Conservation (phyloP, 2,329 filamentous ascomycete species). For the Xylariaceae sp. region DNA sequence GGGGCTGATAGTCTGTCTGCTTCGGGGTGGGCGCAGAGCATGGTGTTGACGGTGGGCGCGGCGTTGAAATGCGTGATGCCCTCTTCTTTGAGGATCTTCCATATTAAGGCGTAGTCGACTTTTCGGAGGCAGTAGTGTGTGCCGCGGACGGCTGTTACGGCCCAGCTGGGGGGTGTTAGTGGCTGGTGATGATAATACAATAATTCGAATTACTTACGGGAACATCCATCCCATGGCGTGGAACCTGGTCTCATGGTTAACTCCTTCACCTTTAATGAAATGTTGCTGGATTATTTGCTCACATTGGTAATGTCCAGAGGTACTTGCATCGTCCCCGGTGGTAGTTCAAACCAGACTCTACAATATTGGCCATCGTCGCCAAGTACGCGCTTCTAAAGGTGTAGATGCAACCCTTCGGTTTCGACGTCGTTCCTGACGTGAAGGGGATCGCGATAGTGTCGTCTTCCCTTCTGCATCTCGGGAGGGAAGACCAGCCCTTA, state of each 20-base stretch:
- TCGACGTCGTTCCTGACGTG: conserved; percentile 86
- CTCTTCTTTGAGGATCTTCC: conserved; percentile 80
- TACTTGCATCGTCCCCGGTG: conserved; percentile 68
- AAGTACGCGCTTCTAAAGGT: conserved; percentile 86
- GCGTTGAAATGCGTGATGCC: conserved; percentile 92
- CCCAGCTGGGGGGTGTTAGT: conserved; percentile 50
- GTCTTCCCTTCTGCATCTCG: conserved; percentile 69
- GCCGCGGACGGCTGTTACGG: conserved; percentile 87
- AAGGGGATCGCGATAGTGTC: conserved; percentile 82
- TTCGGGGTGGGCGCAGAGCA: conserved; percentile 75
- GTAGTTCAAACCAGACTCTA: conserved; percentile 80
- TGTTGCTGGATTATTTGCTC: conserved; percentile 38
- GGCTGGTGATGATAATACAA: neutral
- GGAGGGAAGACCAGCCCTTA: conserved; percentile 71
- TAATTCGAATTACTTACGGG: conserved; percentile 40
- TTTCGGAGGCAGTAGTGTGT: conserved; percentile 92
- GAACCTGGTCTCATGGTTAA: conserved; percentile 40
- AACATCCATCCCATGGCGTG: conserved; percentile 77
- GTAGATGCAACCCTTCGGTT: conserved; percentile 88
- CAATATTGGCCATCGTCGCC: conserved; percentile 75
- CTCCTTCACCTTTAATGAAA: neutral
- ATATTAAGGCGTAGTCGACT: conserved; percentile 91
- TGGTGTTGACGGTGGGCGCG: conserved; percentile 91
- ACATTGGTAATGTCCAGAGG: conserved; percentile 91
- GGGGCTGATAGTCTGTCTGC: conserved; percentile 63